Conservation (phyloP, 805 yeast species). For the Candida loeiensis region DNA sequence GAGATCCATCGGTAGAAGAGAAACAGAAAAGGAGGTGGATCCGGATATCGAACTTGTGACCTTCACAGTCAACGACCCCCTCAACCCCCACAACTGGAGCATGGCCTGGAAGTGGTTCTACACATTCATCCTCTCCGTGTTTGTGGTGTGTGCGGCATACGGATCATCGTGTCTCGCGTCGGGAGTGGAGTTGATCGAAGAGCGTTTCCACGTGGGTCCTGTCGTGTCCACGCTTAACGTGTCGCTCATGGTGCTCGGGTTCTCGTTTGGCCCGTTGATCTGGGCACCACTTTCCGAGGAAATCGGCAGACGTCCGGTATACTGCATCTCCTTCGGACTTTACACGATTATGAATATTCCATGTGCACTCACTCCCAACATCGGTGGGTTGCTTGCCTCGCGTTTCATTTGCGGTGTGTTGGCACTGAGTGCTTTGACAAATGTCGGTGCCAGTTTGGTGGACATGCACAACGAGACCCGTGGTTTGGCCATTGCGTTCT, state of each 20-base stretch:
- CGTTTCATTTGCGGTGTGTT: slow-evolving; percentile 87
- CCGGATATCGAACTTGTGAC: slow-evolving; percentile 83
- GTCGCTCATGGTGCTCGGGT: slow-evolving; percentile 86
- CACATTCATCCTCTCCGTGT: slow-evolving; percentile 62
- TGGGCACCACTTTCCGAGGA: slow-evolving; percentile 91
- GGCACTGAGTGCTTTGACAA: slow-evolving; percentile 75
- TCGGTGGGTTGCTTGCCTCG: slow-evolving; percentile 75
- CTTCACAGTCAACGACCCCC: slow-evolving; percentile 74
- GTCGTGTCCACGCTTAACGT: slow-evolving; percentile 81
- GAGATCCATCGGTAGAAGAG: slow-evolving; percentile 59
- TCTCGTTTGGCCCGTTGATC: slow-evolving; percentile 78
- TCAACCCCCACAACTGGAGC: slow-evolving; percentile 87
- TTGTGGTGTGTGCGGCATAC: slow-evolving; percentile 87
- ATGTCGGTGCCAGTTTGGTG: slow-evolving; percentile 89
- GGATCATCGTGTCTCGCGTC: slow-evolving; percentile 92
- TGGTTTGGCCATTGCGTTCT: slow-evolving; percentile 87
- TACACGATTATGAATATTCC: slow-evolving; percentile 83
- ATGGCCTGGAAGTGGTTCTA: slow-evolving; percentile 53
- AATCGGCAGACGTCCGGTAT: slow-evolving; percentile 82
- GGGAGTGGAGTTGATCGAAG: slow-evolving; percentile 65
- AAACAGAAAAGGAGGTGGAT: slow-evolving; percentile 37
- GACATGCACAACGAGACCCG: slow-evolving; percentile 81
- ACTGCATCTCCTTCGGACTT: slow-evolving; percentile 68
- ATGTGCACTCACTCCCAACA: slow-evolving; percentile 78
- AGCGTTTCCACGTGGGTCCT: slow-evolving; percentile 61